Evolutionary conservation across 768 basidiomycete species (phyloP), one percentile per base, ranked within the genome.

Genomic region (Pholiota microspora): DNA sequence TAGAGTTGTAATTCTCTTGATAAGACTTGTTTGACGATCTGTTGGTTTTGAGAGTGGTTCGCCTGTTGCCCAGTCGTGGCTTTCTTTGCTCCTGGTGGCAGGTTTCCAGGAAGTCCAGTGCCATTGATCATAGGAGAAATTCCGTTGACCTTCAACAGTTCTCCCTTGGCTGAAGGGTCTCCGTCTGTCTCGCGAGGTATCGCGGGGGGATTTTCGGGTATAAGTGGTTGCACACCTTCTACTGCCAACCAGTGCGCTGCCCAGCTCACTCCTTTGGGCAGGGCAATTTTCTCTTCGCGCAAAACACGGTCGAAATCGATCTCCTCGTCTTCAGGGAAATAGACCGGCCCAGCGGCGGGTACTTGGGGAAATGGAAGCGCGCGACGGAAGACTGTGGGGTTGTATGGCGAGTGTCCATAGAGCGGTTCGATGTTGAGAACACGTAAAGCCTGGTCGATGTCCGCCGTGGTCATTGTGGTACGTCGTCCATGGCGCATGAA

Each of bases 181-280:
- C 65, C 59, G 32, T 67, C 67, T 23, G 68, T 62, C 52, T 86
- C 84, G 60, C 81, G 75, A 0, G 87, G 85, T 40, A 89, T 76
- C 1, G 87, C 85, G n/a, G 92, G 88, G 0, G 94, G 94, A 68
- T 98, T 98, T 67, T 97, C 93, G 10, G 92, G 92, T 47, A 96
- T 90, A n/a, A 93, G 81, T 0, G 96, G 95, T 64, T 98, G 97
- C 10, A 99, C 90, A 23, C 97, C 97, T 63, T 99, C 97, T 34
- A 99, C 94, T 0, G 95, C 95, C 28, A 99, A 79, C 97, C 97
- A 99, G 67, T 99, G 97, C 2, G 97, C 95, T 0, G 86, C 89
- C 88, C 92, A 95, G 60, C 78, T 84, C 52, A 91, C 85, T 36
- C 86, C 88, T 62, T 88, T 86, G 0, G 93, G 92, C 7, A 94